Conservation (phyloP, 768 basidiomycete genomes). For the Hericium alpestre region DNA sequence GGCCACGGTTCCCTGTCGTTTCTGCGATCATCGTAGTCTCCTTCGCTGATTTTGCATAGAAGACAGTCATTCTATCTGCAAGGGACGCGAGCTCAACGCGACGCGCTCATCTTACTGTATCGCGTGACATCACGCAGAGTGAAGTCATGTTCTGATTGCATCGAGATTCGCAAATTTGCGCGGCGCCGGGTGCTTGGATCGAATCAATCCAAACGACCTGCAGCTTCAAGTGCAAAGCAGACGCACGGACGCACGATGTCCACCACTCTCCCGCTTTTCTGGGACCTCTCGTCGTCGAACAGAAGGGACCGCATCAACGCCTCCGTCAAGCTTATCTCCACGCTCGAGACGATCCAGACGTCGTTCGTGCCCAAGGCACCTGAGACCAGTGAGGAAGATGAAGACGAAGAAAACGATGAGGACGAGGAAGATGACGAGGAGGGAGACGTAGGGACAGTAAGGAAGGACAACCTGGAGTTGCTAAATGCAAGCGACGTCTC, state of each 20-base stretch:
- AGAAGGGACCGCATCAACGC: slow-evolving; percentile 77
- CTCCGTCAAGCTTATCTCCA: slow-evolving; percentile 70
- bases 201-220: too few species aligned
- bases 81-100: too few species aligned
- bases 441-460: slow-evolving; percentile 29
- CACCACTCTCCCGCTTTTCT: slow-evolving; percentile 87
- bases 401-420: slow-evolving; percentile 33
- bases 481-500: slow-evolving; percentile 85
- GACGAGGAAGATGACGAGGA: slow-evolving; percentile 39
- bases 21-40: too few species aligned
- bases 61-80: too few species aligned
- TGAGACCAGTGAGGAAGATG: slow-evolving; percentile 23
- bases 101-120: too few species aligned
- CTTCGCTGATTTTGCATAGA: too few species aligned
- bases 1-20: too few species aligned
- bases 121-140: too few species aligned
- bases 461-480: slow-evolving; percentile 30
- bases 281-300: slow-evolving; percentile 77
- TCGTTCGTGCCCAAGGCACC: slow-evolving; percentile 40
- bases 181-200: too few species aligned
- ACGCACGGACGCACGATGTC: slow-evolving; percentile 37
- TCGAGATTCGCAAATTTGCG: too few species aligned
- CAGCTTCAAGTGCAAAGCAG: too few species aligned
- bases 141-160: too few species aligned
- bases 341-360: slow-evolving; percentile 80